phyloP scores from a whole-genome alignment of 768 basidiomycete species.

The Leccinum pellstonianum region DNA sequence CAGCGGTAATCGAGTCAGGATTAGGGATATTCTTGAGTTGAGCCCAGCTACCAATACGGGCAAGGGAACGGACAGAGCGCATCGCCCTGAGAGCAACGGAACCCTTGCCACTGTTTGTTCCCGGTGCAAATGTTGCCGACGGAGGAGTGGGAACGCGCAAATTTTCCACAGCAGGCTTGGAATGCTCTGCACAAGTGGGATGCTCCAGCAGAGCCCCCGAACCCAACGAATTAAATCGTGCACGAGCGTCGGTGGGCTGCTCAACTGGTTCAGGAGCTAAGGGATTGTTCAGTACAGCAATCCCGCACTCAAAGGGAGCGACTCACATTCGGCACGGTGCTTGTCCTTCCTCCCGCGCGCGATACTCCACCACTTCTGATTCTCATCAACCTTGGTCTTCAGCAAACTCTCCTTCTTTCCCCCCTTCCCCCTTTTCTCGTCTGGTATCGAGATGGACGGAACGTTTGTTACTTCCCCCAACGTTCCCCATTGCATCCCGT shows the following conservation, averaged over 20 bases:
- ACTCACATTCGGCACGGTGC: slow-evolving; percentile 38
- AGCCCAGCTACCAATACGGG: slow-evolving; percentile 71
- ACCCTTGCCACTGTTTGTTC: slow-evolving; percentile 37
- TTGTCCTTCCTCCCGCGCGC: slow-evolving; percentile 58
- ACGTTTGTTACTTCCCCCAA: slow-evolving; percentile 63
- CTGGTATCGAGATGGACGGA: slow-evolving; percentile 27
- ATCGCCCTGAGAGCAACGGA: slow-evolving; percentile 81
- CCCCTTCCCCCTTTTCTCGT: slow-evolving; percentile 40
- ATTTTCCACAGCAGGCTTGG: slow-evolving; percentile 12
- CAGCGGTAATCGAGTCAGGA: slow-evolving; percentile 25
- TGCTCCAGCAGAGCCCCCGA: slow-evolving; percentile 38
- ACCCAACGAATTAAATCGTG: slow-evolving; percentile 66
- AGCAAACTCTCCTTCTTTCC: slow-evolving; percentile 34
- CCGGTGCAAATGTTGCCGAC: slow-evolving; percentile 34
- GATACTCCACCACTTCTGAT: slow-evolving; percentile 81
- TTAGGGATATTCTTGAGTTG: slow-evolving; percentile 47
- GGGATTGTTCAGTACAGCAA: slow-evolving; percentile 4
- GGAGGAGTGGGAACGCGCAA: slow-evolving; percentile 26
- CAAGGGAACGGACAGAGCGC: slow-evolving; percentile 69
- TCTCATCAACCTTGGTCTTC: slow-evolving; percentile 46
- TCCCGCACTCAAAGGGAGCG: background rate
- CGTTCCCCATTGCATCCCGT: slow-evolving; percentile 56
- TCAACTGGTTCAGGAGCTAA: slow-evolving; percentile 48
- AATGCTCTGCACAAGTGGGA: slow-evolving; percentile 18
- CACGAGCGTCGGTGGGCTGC: slow-evolving; percentile 35